Conservation (phyloP, 2,329 filamentous ascomycete species). For the Penicillium sp. region DNA sequence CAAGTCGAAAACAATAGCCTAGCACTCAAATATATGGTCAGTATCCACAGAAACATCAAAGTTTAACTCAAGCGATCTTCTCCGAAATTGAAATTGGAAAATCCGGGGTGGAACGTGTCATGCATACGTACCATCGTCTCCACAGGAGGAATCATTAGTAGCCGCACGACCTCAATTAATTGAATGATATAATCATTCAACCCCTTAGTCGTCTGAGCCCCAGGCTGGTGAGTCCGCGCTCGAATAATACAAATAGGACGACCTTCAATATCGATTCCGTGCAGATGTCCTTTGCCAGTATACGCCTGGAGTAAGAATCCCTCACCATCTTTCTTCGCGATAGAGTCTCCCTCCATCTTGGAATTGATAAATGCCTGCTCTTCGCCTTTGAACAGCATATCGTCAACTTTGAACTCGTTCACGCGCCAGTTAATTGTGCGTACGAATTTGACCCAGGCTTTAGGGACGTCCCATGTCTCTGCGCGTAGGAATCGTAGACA, state of each 20-base stretch:
- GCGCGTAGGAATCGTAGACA: conserved; percentile 44
- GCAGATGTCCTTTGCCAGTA: conserved; percentile 42
- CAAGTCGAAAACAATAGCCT: conserved; percentile 93
- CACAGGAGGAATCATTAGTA: conserved; percentile 26
- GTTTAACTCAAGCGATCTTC: not conserved
- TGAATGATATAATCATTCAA: conserved; percentile 44
- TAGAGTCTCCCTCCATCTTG: conserved; percentile 23
- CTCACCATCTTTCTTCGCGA: conserved; percentile 23
- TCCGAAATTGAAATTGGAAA: not conserved
- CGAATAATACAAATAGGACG: conserved; percentile 42
- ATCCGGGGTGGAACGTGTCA: not conserved
- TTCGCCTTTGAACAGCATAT: conserved; percentile 38
- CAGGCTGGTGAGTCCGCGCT: conserved; percentile 35
- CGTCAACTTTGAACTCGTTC: conserved; percentile 31
- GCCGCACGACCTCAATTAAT: conserved; percentile 39
- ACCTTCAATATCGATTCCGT: conserved; percentile 37
- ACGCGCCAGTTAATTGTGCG: conserved; percentile 42
- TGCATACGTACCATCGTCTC: conserved; percentile 17
- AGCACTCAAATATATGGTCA: not conserved
- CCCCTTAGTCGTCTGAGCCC: conserved; percentile 33
- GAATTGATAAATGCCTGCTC: conserved; percentile 26
- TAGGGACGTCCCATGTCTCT: conserved; percentile 43
- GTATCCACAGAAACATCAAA: not conserved
- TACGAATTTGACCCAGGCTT: conserved; percentile 42
- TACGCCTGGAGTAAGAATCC: conserved; percentile 40